Base-by-base conservation (phyloP, 2,329 filamentous ascomycete species). In the Penicillium sp. region DNA sequence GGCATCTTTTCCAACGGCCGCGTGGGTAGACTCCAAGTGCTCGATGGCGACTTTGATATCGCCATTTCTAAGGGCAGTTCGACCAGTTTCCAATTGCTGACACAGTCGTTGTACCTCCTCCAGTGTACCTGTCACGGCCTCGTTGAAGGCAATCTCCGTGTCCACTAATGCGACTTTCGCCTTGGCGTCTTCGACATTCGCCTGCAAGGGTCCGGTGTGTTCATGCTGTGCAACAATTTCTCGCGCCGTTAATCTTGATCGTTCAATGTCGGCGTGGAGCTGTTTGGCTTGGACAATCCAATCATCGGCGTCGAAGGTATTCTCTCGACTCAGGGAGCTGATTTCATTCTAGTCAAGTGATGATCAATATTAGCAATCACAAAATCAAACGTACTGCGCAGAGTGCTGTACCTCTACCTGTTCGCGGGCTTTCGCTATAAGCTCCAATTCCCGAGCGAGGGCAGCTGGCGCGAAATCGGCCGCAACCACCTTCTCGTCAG, bases 211-310 rank as follows among this genome's bases (percentile, higher is more conserved):
- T 56, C 85, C 84, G 11, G 87, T 85, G 27, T 81, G 83, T 66
- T 93, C 88, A 48, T 92, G 87, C 65, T 91, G 84, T 42, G 86
- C 83, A 5, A 93, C 83, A 54, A 97, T 95, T 54, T 92, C 86
- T 66, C 87, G 87, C 21, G 93, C 92, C 34, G 92, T 86, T 14
- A 84, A 82, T 65, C 90, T 88, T 22, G 91, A 93, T 44, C 85
- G 83, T 65, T 90, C 85, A 60, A 97, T 93, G 68, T 97, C 93
- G 57, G 87, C 83, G 71, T 96, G 90, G 7, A 97, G 83, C 48
- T 87, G 85, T 72, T 90, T 90, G 45, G 92, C 91, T 71, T 94
- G 90, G 48, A 81, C 77, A 53, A 95, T 89, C 93, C 93, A 97
- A 48, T 87, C 83, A 67, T 91, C 88, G 47, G 96, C 88, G 66